phyloP scores from a whole-genome alignment of 768 basidiomycete species.

The Asterophora parasitica region DNA sequence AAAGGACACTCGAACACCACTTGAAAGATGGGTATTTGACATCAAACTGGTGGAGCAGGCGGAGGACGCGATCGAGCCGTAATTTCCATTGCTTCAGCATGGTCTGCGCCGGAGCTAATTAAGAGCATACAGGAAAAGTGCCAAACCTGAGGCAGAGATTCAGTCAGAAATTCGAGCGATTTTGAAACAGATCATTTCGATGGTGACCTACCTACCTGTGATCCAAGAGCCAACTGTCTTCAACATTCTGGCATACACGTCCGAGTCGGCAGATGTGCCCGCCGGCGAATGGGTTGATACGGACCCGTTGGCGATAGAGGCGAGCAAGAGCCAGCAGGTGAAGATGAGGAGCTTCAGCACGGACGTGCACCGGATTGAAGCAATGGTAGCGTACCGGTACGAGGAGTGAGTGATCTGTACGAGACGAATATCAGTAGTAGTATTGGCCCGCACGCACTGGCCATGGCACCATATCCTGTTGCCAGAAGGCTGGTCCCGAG shows the following conservation, averaged over 20 bases:
- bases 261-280: conserved; percentile 87
- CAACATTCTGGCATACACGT: conserved; percentile 96
- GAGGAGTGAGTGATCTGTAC: conserved; percentile 62
- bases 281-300: conserved; percentile 95
- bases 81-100: conserved; percentile 7
- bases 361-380: conserved; percentile 95
- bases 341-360: conserved; percentile 96
- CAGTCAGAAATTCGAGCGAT: conserved; percentile 97
- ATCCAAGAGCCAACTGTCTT: conserved; percentile 95
- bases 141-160: conserved; percentile 83
- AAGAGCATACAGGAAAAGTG: conserved; percentile 34
- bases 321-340: conserved; percentile 89
- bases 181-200: conserved; percentile 96
- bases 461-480: too few relatives aligned
- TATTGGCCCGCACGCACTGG: too few relatives aligned
- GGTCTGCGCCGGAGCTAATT: conserved; percentile 6
- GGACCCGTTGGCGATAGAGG: conserved; percentile 87
- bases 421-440: too few relatives aligned
- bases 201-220: conserved; percentile 93
- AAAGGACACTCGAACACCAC: conserved; percentile 84
- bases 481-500: too few relatives aligned
- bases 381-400: conserved; percentile 96
- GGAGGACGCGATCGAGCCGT: conserved; percentile 46
- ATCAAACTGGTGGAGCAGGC: conserved; percentile 76
- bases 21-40: conserved; percentile 99